Percentiles rank a stretch among this genome's conserved stretches.
These are phyloP conservation scores for Diospyros lotus DNA, from an alignment of 148 eudicot genomes.

Conservation along the genomic window DNA sequence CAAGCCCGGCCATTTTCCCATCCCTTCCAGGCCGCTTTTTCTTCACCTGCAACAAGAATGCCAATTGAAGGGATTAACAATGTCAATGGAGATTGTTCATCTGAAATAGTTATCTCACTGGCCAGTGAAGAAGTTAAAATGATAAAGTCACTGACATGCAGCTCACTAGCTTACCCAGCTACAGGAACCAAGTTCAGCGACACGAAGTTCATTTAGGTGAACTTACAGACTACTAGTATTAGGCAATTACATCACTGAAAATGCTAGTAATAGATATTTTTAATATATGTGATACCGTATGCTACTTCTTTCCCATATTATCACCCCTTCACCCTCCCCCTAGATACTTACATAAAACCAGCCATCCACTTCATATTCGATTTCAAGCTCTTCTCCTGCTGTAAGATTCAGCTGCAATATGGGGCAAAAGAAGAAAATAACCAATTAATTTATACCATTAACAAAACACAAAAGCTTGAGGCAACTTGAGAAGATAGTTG, in stretches of 20 bases:
- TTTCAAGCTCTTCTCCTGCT: constrained; percentile 90
- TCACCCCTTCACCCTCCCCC: background rate
- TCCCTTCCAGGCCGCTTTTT: constrained; percentile 88
- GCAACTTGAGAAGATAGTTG: background rate
- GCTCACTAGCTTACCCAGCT: background rate
- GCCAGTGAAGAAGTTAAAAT: background rate
- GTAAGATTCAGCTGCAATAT: constrained; percentile 74
- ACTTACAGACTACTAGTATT: background rate
- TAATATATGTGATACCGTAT: background rate
- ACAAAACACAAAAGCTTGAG: background rate
- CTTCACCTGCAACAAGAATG: constrained; percentile 53
- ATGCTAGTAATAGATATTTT: background rate
- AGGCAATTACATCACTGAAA: background rate
- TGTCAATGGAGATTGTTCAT: background rate
- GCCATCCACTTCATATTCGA: constrained; percentile 95
- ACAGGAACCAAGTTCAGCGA: background rate
- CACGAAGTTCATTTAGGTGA: background rate
- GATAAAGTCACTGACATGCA: background rate
- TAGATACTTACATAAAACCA: constrained; percentile 94
- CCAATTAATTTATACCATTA: background rate
- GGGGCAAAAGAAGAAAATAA: background rate
- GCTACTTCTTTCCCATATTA: background rate
- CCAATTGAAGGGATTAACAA: background rate
- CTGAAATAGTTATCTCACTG: background rate
- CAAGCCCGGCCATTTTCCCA: constrained; percentile 87